Base-by-base conservation (phyloP, 2,329 filamentous ascomycete genomes). In the Xylariaceae sp. region DNA sequence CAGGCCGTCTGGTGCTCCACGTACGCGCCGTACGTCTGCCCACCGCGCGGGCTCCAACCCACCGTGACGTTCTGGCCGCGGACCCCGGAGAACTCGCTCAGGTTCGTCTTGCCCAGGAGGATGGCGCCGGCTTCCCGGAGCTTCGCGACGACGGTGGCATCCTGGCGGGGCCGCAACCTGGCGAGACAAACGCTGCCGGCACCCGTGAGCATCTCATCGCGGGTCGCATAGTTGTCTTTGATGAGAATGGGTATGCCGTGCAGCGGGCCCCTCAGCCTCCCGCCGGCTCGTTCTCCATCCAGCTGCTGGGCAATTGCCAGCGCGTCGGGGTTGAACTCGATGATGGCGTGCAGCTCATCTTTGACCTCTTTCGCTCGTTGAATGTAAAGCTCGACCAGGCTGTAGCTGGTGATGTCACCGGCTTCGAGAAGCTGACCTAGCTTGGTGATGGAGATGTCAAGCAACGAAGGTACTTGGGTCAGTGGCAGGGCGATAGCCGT, bases 141-240 rank as follows among this genome's bases (percentile, higher is more conserved):
- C 50, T 77, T 79, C 8, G 66, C 61, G 15, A 72, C 74, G 3
- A 81, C 63, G 2, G 74, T 75, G 3, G 48, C 38, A 9, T 52
- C 50, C 3, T 19, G 4, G 17, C 13, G n/a, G 15, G 45, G 42
- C 1, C 29, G 37, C 16, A 43, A 26, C 2, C 36, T 22, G 1
- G 39, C 41, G 11, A 52, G 45, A 31, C 43, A 48, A 3, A 43
- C 35, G 34, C 41, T 45, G 3, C 50, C 49, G 17, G 47, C 39
- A 30, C 39, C 42, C 1, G 43, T 48, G 2, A 19, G n/a, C 75
- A 81, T 79, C 47, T 69, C 56, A 54, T 83, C 79, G 1, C 62
- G 57, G 0, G 80, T 84, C 19, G 74, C 79, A 44, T 83, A 81
- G 56, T 81, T 83, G 60, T 82, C 76, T 62, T 85, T 84, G 62